phyloP scores from a whole-genome alignment of 495 filamentous ascomycete genomes.

The Platismatia glauca region DNA sequence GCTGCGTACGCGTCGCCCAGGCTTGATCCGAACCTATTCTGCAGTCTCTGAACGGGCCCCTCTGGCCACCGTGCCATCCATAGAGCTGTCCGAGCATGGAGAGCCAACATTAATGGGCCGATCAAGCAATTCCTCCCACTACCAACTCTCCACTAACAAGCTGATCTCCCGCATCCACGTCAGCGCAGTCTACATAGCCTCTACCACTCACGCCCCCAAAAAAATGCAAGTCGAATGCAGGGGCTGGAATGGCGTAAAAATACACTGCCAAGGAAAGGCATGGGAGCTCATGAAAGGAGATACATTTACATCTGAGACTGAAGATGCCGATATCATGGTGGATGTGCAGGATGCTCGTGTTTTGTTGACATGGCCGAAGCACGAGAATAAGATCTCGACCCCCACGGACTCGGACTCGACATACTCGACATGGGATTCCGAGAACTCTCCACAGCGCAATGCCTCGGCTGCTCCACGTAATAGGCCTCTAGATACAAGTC shows the following conservation, averaged over 20 bases:
- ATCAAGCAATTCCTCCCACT: constrained; percentile 85
- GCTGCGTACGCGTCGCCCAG: constrained; percentile 43
- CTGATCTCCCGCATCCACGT: constrained; percentile 89
- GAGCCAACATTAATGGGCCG: constrained; percentile 78
- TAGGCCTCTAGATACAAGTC: constrained; percentile 45
- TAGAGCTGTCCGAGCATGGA: constrained; percentile 75
- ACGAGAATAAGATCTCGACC: constrained; percentile 49
- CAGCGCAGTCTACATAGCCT: constrained; percentile 70
- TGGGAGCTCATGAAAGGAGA: constrained; percentile 84
- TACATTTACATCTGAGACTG: constrained; percentile 82
- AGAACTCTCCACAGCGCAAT: constrained; percentile 38
- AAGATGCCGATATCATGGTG: constrained; percentile 84
- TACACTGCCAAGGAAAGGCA: constrained; percentile 83
- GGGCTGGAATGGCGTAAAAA: constrained; percentile 91
- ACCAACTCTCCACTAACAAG: constrained; percentile 82
- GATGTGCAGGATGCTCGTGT: constrained; percentile 92
- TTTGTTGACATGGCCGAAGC: constrained; percentile 74
- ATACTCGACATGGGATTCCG: constrained; percentile 61
- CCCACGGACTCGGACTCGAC: constrained; percentile 57
- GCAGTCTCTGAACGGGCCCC: constrained; percentile 73
- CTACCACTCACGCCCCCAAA: constrained; percentile 51
- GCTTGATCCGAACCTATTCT: constrained; percentile 53
- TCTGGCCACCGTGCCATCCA: constrained; percentile 66
- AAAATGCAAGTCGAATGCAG: constrained; percentile 79
- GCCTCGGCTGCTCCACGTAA: constrained; percentile 22